Evolutionary conservation across 139 green algal species (phyloP), one percentile per base, ranked within the genome.

Genomic region (Microglena sp.): DNA sequence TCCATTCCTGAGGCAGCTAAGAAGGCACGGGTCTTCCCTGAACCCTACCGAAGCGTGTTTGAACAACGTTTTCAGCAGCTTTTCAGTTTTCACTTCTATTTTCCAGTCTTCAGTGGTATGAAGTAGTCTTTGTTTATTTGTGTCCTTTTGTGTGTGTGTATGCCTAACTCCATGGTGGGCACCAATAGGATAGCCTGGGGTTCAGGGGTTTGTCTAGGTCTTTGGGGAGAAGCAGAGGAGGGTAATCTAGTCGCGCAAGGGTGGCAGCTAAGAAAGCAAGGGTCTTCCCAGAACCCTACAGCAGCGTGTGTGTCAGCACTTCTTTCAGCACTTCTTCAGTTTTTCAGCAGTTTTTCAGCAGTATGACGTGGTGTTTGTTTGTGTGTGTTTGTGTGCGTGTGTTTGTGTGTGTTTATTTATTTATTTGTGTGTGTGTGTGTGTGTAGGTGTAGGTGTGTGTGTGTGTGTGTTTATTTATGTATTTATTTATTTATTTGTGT

Each of bases 241-340:
- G 82, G 71, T 93, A 92, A 7, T 70, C 28, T 53, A 94, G 75
- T 18, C 35, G 31, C 0, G 75, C 72, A 27, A 95, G 77, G 6
- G 77, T 55, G 2, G 89, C 87, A 35, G 88, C 28, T 43, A 95
- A 72, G 71, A 88, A 94, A 2, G 82, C 50, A 5, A 93, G 76
- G 22, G 87, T 93, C 77, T 95, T 95, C 32, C 89, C 89, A n/a
- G 69, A 83, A 5, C 89, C 89, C n/a, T n/a, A n/a, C n/a, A n/a
- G n/a, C n/a, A n/a, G n/a, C n/a, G n/a, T n/a, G n/a, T n/a, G n/a
- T n/a, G n/a, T n/a, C n/a, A n/a, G n/a, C n/a, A n/a, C n/a, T n/a
- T n/a, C n/a, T n/a, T n/a, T n/a, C n/a, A n/a, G n/a, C n/a, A n/a
- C n/a, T n/a, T n/a, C n/a, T n/a, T n/a, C n/a, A n/a, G n/a, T n/a